Base-by-base conservation (phyloP, 148 eudicot species). In the Nepenthes gracilis region DNA sequence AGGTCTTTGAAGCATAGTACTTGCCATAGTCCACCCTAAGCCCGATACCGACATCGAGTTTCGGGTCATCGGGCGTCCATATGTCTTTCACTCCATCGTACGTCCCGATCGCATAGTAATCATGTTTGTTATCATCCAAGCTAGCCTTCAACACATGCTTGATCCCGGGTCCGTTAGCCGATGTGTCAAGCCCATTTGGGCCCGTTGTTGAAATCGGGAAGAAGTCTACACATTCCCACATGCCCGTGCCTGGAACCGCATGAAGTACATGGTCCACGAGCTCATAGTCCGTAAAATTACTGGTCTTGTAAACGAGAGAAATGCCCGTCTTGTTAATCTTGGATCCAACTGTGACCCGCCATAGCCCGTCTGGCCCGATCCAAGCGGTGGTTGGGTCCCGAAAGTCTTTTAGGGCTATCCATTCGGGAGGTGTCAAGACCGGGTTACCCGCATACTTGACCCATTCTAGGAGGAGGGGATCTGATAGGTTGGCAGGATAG, bases 181-280 rank as follows among this genome's bases (percentile, higher is more conserved):
- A 93, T 1, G 88, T 82, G 66, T 93, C 91, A 40, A 88, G 58
- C 75, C 98, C 95, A 37, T 80, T 78, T 36, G 11, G 1, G 1
- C 66, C 77, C 11, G 65, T 81, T 0, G 69, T 67, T 0, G 87
- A 85, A n/a, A 93, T 79, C 35, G 96, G 98, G 71, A 74, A 93
- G 59, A 93, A 88, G 57, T 93, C 98, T 32, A 93, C 80, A 67
- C 98, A 93, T 59, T 93, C 98, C 96, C 98, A 93, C 98, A 93
- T 93, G 45, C 96, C 98, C 54, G 96, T 86, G 55, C 79, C 83
- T 14, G 87, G 78, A 2, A 88, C 98, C 0, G 55, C 75, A 55
- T 93, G 96, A 50, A 89, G 65, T 1, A 66, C 62, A 34, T 68
- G 80, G 0, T 80, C 86, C 61, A 72, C 73, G 4, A 84, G 65